These are phyloP conservation scores for Fusarium brachygibbosum DNA, from an alignment of 2,329 filamentous ascomycete species.

Conservation along the genomic window DNA sequence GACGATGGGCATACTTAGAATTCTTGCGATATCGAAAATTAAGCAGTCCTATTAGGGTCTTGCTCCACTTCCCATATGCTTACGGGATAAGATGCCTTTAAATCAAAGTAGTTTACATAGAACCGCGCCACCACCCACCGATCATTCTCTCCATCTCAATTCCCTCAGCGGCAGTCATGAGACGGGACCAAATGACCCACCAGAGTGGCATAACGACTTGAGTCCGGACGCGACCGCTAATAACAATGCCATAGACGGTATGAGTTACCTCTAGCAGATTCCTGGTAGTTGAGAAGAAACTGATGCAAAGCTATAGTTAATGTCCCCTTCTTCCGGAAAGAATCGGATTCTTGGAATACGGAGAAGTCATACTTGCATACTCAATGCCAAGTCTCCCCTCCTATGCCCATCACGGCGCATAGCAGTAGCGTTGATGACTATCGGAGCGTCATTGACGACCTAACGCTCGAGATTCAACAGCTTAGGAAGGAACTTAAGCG, in stretches of 20 bases:
- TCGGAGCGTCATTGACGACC: conserved; percentile 85
- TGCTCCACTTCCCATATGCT: not conserved
- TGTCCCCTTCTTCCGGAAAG: conserved; percentile 67
- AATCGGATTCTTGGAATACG: conserved; percentile 65
- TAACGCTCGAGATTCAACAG: conserved; percentile 85
- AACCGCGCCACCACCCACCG: not conserved
- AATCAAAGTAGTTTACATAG: not conserved
- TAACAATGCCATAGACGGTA: not conserved
- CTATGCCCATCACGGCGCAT: conserved; percentile 55
- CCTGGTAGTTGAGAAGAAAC: not conserved
- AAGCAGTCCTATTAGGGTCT: not conserved
- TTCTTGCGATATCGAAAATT: not conserved
- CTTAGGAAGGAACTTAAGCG: conserved; percentile 79
- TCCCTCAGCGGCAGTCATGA: not conserved
- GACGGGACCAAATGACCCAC: not conserved
- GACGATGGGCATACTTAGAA: not conserved
- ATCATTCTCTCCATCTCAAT: not conserved
- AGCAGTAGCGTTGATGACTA: conserved; percentile 79
- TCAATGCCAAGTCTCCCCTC: conserved; percentile 38
- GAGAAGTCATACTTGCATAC: conserved; percentile 51
- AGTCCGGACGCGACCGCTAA: not conserved
- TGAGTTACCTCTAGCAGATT: not conserved
- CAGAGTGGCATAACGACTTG: not conserved
- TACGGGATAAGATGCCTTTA: not conserved
- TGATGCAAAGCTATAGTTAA: conserved; percentile 56